Base-by-base conservation (phyloP, 805 yeast species). In the Ogataea angusta region DNA sequence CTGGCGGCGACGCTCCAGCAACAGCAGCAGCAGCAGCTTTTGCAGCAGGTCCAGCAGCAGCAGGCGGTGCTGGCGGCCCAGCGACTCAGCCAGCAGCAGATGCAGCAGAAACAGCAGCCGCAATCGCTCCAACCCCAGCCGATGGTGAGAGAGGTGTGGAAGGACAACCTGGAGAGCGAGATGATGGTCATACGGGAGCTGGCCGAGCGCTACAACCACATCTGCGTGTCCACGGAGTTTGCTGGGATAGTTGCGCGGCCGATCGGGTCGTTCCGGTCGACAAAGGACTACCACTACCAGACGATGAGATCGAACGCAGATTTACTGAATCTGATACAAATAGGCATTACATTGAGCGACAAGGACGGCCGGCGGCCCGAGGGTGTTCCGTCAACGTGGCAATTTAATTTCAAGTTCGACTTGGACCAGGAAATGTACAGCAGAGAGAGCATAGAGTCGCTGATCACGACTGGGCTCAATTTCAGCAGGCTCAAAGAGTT, bases 221-320 rank as follows among this genome's bases (percentile, higher is more conserved):
- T 84, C 18, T 75, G 86, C 3, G 75, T 89, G 43, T 90, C 89
- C 52, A 89, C 95, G 34, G 98, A 93, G 62, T 89, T 93, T 58
- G 96, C 96, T 0, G 99, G 99, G 0, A 86, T 95, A 16, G 83
- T 91, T 19, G 96, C 96, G 2, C 76, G 99, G 53, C 99, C 99
- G 12, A 85, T 93, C 45, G 99, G 99, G 14, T 79, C 86, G 14
- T 93, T 93, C 65, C 79, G 87, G 53, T 80, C 93, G 2, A 85
- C 93, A 12, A 74, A 84, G 17, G 98, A 93, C 62, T 93, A 89
- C 63, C 98, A 93, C 62, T 93, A 91, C 59, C 99, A 93, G 63
- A 91, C 98, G 0, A 74, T 93, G 65, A 75, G 99, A 57, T 73
- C 95, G 8, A 93, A 93, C 60, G 85, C 93, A 3, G 99, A 93